Percentiles rank a stretch among this genome's conserved stretches.
These are phyloP conservation scores for Halenospora varia DNA, from an alignment of 495 filamentous ascomycete genomes.

Conservation along the genomic window DNA sequence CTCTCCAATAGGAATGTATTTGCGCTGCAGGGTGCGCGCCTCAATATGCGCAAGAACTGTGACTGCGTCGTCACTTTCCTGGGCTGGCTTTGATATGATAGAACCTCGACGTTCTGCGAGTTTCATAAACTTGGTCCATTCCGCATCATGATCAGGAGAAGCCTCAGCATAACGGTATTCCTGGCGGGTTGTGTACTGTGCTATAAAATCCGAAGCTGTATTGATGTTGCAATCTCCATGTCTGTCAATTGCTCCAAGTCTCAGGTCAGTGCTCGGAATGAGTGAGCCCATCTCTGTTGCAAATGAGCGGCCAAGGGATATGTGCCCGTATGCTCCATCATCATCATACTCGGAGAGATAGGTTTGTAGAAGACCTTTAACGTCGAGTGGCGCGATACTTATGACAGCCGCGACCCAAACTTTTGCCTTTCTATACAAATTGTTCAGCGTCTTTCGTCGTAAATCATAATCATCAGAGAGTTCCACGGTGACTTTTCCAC, in stretches of 20 bases:
- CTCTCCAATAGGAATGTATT: slow-evolving; percentile 65
- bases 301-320: slow-evolving; percentile 92
- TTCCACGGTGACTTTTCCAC: slow-evolving; percentile 75
- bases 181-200: slow-evolving; percentile 95
- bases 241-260: slow-evolving; percentile 71
- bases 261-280: slow-evolving; percentile 85
- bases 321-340: slow-evolving; percentile 78
- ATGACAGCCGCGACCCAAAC: slow-evolving; percentile 75
- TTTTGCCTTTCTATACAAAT: slow-evolving; percentile 72
- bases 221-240: slow-evolving; percentile 71
- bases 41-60: slow-evolving; percentile 64
- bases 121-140: slow-evolving; percentile 56
- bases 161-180: slow-evolving; percentile 81
- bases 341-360: slow-evolving; percentile 94
- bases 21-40: slow-evolving; percentile 58
- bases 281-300: slow-evolving; percentile 86
- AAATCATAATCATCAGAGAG: slow-evolving; percentile 85
- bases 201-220: slow-evolving; percentile 90
- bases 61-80: slow-evolving; percentile 50
- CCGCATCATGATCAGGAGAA: slow-evolving; percentile 55
- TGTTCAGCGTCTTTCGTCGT: slow-evolving; percentile 70
- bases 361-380: slow-evolving; percentile 90
- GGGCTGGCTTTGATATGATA: slow-evolving; percentile 30
- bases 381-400: slow-evolving; percentile 84
- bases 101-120: slow-evolving; percentile 38